phyloP scores from a whole-genome alignment of 2,329 filamentous ascomycete genomes.

The Arthrobotrys megalospora region DNA sequence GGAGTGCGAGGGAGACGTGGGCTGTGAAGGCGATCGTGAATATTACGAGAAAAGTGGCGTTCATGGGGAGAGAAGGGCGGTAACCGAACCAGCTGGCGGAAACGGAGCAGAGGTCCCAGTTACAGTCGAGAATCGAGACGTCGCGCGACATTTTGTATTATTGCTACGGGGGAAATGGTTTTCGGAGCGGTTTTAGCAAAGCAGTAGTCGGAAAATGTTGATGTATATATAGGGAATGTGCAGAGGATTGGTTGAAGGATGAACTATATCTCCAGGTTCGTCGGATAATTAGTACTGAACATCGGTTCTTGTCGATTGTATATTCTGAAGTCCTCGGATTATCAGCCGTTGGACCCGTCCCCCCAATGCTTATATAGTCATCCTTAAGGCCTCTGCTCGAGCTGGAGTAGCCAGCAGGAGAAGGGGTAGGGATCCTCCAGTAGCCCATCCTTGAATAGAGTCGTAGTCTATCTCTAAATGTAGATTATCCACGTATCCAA shows the following conservation, averaged over 20 bases:
- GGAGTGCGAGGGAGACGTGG: conserved; percentile 30
- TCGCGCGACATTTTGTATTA: conserved; percentile 6
- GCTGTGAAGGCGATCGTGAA: conserved; percentile 68
- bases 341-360: too few species aligned
- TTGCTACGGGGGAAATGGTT: too few species aligned
- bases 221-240: too few species aligned
- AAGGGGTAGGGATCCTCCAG: background rate
- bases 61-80: conserved; percentile 72
- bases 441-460: conserved; percentile 5
- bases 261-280: too few species aligned
- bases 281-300: too few species aligned
- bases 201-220: too few species aligned
- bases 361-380: too few species aligned
- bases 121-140: conserved; percentile 64
- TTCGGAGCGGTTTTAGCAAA: too few species aligned
- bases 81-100: conserved; percentile 71
- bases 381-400: background rate
- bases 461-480: conserved; percentile 1
- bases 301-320: too few species aligned
- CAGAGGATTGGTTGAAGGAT: too few species aligned
- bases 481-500: conserved; percentile 14
- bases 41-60: conserved; percentile 71
- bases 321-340: too few species aligned
- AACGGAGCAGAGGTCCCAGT: conserved; percentile 67
- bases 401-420: background rate